Evolutionary conservation across 2,329 filamentous ascomycete genomes (phyloP), one percentile per base, ranked within the genome.

Genomic region (Fusarium pseudocircinatum): DNA sequence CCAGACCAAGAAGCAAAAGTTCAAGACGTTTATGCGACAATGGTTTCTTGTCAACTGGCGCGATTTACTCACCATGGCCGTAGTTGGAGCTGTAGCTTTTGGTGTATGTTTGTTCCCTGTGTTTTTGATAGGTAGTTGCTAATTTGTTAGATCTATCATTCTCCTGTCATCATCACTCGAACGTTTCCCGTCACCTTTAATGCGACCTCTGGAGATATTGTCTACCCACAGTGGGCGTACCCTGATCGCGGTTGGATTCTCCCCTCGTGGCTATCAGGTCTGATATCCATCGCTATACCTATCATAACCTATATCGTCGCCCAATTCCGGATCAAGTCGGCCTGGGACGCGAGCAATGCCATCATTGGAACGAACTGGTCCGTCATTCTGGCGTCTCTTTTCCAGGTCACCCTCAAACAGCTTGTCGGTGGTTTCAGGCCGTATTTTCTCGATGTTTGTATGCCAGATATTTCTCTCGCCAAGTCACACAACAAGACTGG

Each of bases 401-500:
- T 92, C 77, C 90, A 93, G 74, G 89, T 92, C 70, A 86, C 90
- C 73, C 79, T 92, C 74, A 93, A 93, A 78, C 90, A 88, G 83
- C 84, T 92, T 11, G 88, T 93, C 52, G 91, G 91, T 10, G 90
- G 90, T 26, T 84, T 90, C 6, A 84, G 90, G 34, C 91, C 90
- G 1, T 87, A 91, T 75, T 92, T 93, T 79, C 87, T 92, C 49
- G 85, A 87, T 9, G 88, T 92, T 65, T 93, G 90, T 81, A 85
- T 88, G 77, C 91, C 91, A 0, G 85, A 87, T 62, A 80, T 86
- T n/a, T 83, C 84, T 3, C 81, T 80, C 1, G 82, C 82, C 12
- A 77, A 81, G 22, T 81, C 83, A 6, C 85, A 84, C 54, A 83
- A 83, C 60, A 57, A 74, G 26, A 82, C 82, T 0, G 84, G 84